A percentile compares a stretch with the other conserved stretches of the same genome.
These are phyloP conservation scores for Yamadazyma membranifaciens DNA, from an alignment of 1,139 yeast species.

Conservation along the genomic window DNA sequence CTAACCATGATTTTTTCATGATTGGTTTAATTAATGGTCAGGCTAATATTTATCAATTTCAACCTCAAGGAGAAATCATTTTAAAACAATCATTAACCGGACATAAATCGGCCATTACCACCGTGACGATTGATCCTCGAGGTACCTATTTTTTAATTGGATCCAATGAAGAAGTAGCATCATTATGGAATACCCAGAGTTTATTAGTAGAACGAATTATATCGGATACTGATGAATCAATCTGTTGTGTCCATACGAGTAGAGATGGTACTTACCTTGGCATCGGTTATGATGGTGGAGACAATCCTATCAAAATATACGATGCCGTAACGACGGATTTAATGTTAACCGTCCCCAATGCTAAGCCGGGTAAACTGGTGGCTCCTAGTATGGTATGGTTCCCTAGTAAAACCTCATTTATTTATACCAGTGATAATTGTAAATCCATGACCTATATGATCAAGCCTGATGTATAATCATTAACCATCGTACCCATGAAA, in stretches of 20 bases:
- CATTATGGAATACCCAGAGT: slow-evolving; percentile 53
- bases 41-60: slow-evolving; percentile 24
- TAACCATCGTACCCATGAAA: too few species aligned
- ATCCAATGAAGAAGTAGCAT: slow-evolving; percentile 69
- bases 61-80: slow-evolving; percentile 15
- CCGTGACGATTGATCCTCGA: slow-evolving; percentile 54
- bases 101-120: slow-evolving; percentile 55
- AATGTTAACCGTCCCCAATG: slow-evolving; percentile 35
- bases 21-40: slow-evolving; percentile 43
- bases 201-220: slow-evolving; percentile 47
- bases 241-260: slow-evolving; percentile 42
- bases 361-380: slow-evolving; percentile 34
- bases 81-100: slow-evolving; percentile 17
- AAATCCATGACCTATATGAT: slow-evolving; percentile 25
- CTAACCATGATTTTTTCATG: slow-evolving; percentile 27
- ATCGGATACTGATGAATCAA: slow-evolving; percentile 49
- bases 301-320: slow-evolving; percentile 36
- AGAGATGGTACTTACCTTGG: slow-evolving; percentile 47
- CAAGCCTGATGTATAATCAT: slow-evolving; percentile 9
- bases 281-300: slow-evolving; percentile 44
- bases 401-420: slow-evolving; percentile 37
- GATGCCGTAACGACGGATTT: slow-evolving; percentile 31
- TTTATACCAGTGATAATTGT: slow-evolving; percentile 36
- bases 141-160: slow-evolving; percentile 60
- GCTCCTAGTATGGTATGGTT: slow-evolving; percentile 40